phyloP scores from a whole-genome alignment of 352 stramenopile genomes.

The Globisporangium okanoganense region DNA sequence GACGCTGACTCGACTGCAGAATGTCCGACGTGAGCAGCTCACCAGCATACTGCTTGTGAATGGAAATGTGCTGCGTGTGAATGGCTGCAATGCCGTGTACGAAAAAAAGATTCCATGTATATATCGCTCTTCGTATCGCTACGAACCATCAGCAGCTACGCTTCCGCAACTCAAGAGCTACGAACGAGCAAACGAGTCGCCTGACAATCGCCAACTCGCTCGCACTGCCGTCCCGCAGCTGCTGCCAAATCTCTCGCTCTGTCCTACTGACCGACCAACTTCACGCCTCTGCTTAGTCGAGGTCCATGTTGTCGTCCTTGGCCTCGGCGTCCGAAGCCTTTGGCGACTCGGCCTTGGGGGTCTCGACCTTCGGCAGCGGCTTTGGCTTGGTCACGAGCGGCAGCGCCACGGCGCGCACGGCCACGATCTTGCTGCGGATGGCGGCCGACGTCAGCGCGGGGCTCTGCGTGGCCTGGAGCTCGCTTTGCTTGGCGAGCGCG shows the following conservation, averaged over 20 bases:
- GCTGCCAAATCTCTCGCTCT: background rate
- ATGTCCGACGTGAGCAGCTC: too few relatives aligned
- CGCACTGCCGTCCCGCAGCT: background rate
- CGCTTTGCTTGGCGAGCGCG: slow-evolving; percentile 93
- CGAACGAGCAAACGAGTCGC: background rate
- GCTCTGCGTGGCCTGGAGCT: slow-evolving; percentile 77
- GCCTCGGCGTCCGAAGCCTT: slow-evolving; percentile 29
- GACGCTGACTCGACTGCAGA: background rate
- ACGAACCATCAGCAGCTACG: background rate
- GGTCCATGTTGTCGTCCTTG: slow-evolving; percentile 83
- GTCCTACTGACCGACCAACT: background rate
- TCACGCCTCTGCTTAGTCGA: slow-evolving; percentile 66
- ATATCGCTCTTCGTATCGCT: slow-evolving; percentile 7
- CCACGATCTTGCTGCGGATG: slow-evolving; percentile 89
- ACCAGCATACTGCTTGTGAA: too few relatives aligned
- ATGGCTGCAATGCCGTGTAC: too few relatives aligned
- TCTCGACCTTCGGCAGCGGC: slow-evolving; percentile 78
- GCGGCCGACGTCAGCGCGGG: slow-evolving; percentile 89
- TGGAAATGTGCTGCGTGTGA: too few relatives aligned
- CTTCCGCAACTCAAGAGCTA: background rate
- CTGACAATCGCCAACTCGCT: background rate
- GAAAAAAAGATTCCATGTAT: slow-evolving; percentile 15
- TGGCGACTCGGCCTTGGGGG: slow-evolving; percentile 32
- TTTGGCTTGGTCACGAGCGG: slow-evolving; percentile 98
- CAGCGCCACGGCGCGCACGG: slow-evolving; percentile 87